A percentile compares a stretch with the other conserved stretches of the same genome.
phyloP scores from a whole-genome alignment of 129 eudicot species.

The Heracleum sosnowskyi region DNA sequence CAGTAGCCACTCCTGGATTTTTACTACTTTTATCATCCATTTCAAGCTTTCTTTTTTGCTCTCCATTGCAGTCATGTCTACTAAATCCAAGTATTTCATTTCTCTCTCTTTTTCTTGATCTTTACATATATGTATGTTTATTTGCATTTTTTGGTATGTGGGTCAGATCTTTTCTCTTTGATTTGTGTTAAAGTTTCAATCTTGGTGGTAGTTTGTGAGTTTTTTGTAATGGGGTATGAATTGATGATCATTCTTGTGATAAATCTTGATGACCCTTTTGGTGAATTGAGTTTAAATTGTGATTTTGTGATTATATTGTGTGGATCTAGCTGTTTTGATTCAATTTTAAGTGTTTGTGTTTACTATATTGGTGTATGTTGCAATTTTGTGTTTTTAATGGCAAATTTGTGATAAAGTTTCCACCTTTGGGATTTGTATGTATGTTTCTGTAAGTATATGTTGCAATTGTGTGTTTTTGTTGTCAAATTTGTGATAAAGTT shows the following conservation, averaged over 20 bases:
- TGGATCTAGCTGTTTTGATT: constrained; percentile 8
- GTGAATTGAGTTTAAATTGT: background rate
- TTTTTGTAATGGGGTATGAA: background rate
- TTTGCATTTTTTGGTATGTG: background rate
- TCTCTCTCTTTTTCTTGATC: background rate
- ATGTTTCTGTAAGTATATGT: background rate
- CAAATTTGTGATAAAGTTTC: background rate
- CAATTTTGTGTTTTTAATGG: background rate
- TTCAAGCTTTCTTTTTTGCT: constrained; percentile 1
- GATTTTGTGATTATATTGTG: background rate
- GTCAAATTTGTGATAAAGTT: background rate
- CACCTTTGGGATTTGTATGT: background rate
- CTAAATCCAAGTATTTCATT: constrained; percentile 66
- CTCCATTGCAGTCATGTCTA: constrained; percentile 37
- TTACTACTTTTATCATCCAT: constrained; percentile 3
- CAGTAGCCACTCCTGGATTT: background rate
- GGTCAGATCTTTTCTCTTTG: constrained; percentile 5
- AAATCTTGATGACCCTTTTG: background rate
- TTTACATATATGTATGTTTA: background rate
- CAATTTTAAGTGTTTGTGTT: constrained; percentile 1
- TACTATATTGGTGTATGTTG: background rate
- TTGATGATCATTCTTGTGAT: background rate
- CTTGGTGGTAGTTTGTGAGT: background rate
- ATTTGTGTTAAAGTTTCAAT: background rate
- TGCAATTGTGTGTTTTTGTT: background rate